phyloP scores from a whole-genome alignment of 1,139 yeast species.

The Candida sanyaensis region DNA sequence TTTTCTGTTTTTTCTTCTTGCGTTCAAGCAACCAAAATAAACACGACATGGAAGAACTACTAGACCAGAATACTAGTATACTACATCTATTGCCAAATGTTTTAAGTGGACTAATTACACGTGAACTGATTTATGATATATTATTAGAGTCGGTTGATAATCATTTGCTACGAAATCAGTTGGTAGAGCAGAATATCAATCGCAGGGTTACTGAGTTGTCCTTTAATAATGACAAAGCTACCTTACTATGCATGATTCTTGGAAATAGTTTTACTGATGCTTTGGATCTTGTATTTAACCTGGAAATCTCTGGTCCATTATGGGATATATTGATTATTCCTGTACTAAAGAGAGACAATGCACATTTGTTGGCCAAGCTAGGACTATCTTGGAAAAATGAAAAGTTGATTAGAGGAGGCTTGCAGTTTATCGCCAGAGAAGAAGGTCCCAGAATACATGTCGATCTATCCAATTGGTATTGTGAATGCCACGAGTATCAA shows the following conservation, averaged over 20 bases:
- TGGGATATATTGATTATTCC: not conserved
- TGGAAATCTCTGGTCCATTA: conserved; percentile 1
- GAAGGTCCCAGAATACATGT: conserved; percentile 15
- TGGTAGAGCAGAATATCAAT: conserved; percentile 5
- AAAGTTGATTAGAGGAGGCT: conserved; percentile 1
- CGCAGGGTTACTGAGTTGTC: conserved; percentile 7
- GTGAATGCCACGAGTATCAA: conserved; percentile 36
- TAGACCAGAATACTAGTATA: conserved; percentile 6
- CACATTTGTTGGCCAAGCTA: conserved; percentile 4
- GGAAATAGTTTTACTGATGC: conserved; percentile 20
- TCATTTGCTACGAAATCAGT: conserved; percentile 5
- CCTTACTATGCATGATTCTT: conserved; percentile 19
- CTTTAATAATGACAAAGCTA: conserved; percentile 20
- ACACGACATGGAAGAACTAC: conserved; percentile 3
- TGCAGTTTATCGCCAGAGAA: not conserved
- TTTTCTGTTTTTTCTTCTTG: no score
- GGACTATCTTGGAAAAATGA: conserved; percentile 8
- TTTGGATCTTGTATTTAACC: conserved; percentile 16
- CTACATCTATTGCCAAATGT: conserved; percentile 4
- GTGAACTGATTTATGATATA: conserved; percentile 11
- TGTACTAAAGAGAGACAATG: not conserved
- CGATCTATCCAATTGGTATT: conserved; percentile 40
- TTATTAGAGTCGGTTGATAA: conserved; percentile 5
- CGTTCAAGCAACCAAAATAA: no score
- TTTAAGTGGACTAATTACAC: conserved; percentile 5